phyloP scores from a whole-genome alignment of 2,329 filamentous ascomycete genomes.

The Cryphonectria naterciae region DNA sequence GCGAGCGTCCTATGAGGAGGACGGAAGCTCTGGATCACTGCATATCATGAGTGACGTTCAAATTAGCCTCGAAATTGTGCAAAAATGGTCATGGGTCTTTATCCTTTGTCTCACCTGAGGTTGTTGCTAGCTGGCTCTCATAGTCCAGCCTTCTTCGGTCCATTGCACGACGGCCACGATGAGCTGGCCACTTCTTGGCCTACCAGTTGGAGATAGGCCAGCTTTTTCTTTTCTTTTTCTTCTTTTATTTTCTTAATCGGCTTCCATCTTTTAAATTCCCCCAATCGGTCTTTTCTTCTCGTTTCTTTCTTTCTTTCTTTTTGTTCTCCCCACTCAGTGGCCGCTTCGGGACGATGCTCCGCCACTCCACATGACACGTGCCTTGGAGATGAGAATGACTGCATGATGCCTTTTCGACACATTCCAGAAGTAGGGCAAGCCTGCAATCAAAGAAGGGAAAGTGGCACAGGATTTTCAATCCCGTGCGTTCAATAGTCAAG shows the following conservation, averaged over 20 bases:
- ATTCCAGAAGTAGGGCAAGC: background rate
- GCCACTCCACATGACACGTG: background rate
- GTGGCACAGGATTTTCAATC: background rate
- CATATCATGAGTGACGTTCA: background rate
- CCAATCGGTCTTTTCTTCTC: no score
- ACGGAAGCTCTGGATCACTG: no score
- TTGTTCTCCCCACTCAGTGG: background rate
- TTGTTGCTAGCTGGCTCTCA: background rate
- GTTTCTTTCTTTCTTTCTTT: background rate
- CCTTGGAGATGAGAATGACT: background rate
- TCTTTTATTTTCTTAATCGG: background rate
- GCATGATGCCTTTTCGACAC: background rate
- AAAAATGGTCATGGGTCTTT: background rate
- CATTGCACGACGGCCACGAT: no score
- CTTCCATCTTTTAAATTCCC: background rate
- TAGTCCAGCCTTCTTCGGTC: background rate
- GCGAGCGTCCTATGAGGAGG: background rate
- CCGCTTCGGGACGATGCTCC: background rate
- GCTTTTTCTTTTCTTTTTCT: no score
- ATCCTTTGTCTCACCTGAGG: background rate
- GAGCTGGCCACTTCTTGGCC: background rate
- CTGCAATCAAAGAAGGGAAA: background rate
- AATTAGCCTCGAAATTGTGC: background rate
- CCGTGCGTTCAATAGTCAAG: background rate
- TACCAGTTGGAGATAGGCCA: background rate